phyloP scores from a whole-genome alignment of 78 protist genomes.

The Blattamonas nauphoetae region DNA sequence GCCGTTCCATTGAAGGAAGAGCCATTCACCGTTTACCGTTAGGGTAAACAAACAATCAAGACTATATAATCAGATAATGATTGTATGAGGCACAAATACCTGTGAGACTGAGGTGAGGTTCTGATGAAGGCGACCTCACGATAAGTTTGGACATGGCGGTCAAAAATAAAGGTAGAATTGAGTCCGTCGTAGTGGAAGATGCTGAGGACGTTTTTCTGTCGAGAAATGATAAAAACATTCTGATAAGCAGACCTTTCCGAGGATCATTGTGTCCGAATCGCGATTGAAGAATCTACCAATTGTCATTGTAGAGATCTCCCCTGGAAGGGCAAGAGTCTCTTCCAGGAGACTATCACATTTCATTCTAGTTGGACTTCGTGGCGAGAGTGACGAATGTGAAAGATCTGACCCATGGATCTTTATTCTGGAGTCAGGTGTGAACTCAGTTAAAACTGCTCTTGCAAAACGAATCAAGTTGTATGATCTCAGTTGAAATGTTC shows the following conservation, averaged over 20 bases:
- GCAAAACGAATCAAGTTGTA: no score
- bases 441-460: no score
- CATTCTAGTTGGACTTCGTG: no score
- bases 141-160: not conserved
- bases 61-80: not conserved
- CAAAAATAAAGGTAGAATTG: not conserved
- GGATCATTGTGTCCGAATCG: not conserved
- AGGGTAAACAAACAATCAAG: not conserved
- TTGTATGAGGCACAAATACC: no score
- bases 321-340: not conserved
- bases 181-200: not conserved
- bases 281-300: not conserved
- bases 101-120: not conserved
- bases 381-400: no score
- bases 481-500: no score
- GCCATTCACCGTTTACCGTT: not conserved
- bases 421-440: no score
- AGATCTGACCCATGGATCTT: no score
- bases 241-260: not conserved
- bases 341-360: not conserved
- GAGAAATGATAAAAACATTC: no score
- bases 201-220: not conserved
- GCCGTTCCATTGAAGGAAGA: not conserved
- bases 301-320: not conserved
- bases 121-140: not conserved